Evolutionary conservation across 129 eudicot genomes (phyloP).

Genomic region (Gnaphalium uliginosum): DNA sequence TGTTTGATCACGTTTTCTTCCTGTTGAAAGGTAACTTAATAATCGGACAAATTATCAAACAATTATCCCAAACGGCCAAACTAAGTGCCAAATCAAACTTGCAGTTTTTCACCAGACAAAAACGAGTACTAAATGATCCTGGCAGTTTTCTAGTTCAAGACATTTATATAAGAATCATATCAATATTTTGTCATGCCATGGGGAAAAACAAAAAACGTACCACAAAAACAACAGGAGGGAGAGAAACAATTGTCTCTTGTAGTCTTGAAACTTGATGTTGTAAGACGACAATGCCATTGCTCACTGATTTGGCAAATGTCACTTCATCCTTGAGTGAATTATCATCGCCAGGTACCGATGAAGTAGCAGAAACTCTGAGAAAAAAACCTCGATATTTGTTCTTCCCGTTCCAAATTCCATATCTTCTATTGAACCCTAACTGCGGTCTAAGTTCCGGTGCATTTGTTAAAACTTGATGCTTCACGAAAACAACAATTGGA

Average conservation of each 20-base stretch:
- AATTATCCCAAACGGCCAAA: not conserved
- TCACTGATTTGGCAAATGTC: slow-evolving; percentile 22
- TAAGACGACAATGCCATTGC: slow-evolving; percentile 20
- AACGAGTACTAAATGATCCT: not conserved
- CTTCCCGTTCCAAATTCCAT: slow-evolving; percentile 25
- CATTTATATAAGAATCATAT: no score
- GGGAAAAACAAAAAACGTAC: slow-evolving; percentile 39
- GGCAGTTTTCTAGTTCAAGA: not conserved
- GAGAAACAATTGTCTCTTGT: slow-evolving; percentile 46
- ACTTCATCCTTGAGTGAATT: slow-evolving; percentile 28
- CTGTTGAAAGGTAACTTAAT: not conserved
- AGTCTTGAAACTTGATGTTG: slow-evolving; percentile 31
- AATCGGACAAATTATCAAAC: not conserved
- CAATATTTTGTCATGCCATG: not conserved
- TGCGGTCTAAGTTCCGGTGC: slow-evolving; percentile 31
- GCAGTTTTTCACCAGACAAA: not conserved
- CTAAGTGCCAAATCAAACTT: not conserved
- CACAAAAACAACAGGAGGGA: slow-evolving; percentile 49
- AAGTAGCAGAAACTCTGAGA: slow-evolving; percentile 33
- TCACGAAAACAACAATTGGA: slow-evolving; percentile 29
- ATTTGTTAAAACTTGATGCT: slow-evolving; percentile 41
- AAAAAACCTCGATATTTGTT: slow-evolving; percentile 25
- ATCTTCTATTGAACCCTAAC: slow-evolving; percentile 30
- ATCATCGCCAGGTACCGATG: slow-evolving; percentile 16
- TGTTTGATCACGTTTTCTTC: not conserved